These are phyloP conservation scores for Dendryphion nanum DNA, from an alignment of 2,329 filamentous ascomycete genomes.

Conservation along the genomic window DNA sequence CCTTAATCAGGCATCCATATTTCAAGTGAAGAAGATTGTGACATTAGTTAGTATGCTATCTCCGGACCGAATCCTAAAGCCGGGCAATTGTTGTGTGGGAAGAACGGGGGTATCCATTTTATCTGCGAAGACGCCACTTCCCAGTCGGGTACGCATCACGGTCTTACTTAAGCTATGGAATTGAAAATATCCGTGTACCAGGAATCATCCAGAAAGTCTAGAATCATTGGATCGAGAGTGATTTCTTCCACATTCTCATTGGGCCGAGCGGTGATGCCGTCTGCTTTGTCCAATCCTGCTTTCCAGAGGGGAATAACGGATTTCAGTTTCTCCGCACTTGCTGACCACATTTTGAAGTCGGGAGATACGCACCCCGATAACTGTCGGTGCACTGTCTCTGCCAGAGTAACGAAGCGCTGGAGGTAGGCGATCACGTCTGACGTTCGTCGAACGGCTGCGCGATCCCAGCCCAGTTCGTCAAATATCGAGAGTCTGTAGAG, in stretches of 20 bases:
- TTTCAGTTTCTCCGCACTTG: slow-evolving; percentile 4
- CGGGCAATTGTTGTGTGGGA: too few species aligned
- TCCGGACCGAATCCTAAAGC: too few species aligned
- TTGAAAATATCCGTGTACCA: slow-evolving; percentile 13
- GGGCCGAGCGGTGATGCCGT: neutral
- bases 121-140: too few species aligned
- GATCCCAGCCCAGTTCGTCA: slow-evolving; percentile 12
- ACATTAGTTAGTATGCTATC: too few species aligned
- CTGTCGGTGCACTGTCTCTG: slow-evolving; percentile 2
- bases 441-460: slow-evolving; percentile 6
- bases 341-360: slow-evolving; percentile 3
- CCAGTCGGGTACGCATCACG: neutral
- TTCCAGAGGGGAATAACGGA: slow-evolving; percentile 4
- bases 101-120: too few species aligned
- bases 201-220: slow-evolving; percentile 7
- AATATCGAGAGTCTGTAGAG: slow-evolving; percentile 7
- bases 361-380: neutral
- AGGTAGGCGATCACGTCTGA: slow-evolving; percentile 11
- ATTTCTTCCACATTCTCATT: neutral
- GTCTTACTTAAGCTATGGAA: neutral
- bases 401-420: slow-evolving; percentile 1
- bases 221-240: slow-evolving; percentile 2
- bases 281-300: slow-evolving; percentile 5
- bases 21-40: too few species aligned
- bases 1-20: too few species aligned